A percentile compares a stretch with the other conserved stretches of the same genome.
phyloP scores from a whole-genome alignment of 495 filamentous ascomycete species.

The Polyplosphaeria fusca region DNA sequence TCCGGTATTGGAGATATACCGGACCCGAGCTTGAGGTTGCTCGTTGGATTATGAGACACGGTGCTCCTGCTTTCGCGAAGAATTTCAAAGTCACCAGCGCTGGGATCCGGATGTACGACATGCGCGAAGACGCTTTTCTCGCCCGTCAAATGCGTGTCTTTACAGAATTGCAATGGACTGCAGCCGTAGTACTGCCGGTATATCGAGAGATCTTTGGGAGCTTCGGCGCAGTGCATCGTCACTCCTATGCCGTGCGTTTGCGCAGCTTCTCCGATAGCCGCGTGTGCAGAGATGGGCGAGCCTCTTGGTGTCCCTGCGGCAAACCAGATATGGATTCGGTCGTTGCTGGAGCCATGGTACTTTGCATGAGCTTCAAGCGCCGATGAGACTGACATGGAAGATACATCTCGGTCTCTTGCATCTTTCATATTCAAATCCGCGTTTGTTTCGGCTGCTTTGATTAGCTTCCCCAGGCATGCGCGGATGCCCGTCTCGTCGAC shows the following conservation, averaged over 20 bases:
- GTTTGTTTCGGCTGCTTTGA: conserved; percentile 33
- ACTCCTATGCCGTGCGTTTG: conserved; percentile 3
- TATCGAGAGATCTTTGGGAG: conserved; percentile 7
- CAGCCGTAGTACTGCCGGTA: conserved; percentile 11
- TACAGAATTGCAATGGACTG: conserved; percentile 15
- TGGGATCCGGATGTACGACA: conserved; percentile 38
- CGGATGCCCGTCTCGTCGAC: conserved; percentile 51
- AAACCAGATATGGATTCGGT: conserved; percentile 11
- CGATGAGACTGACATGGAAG: conserved; percentile 15
- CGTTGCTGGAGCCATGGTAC: conserved; percentile 7
- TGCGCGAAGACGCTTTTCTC: conserved; percentile 13
- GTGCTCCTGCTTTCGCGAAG: conserved; percentile 19
- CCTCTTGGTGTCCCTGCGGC: conserved; percentile 12
- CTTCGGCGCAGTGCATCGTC: conserved; percentile 23
- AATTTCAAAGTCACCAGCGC: conserved; percentile 15
- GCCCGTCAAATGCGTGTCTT: background rate
- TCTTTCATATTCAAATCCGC: conserved; percentile 11
- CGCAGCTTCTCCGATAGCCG: conserved; percentile 4
- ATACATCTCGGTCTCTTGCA: conserved; percentile 32
- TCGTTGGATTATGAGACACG: conserved; percentile 22
- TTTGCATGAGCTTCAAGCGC: conserved; percentile 8
- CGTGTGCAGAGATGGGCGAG: conserved; percentile 3
- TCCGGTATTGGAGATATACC: conserved; percentile 13
- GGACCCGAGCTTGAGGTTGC: conserved; percentile 12
- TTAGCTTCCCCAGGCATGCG: conserved; percentile 47